These are phyloP conservation scores for Apostasia ramifera DNA, from an alignment of 106 monocot genomes.

Conservation along the genomic window DNA sequence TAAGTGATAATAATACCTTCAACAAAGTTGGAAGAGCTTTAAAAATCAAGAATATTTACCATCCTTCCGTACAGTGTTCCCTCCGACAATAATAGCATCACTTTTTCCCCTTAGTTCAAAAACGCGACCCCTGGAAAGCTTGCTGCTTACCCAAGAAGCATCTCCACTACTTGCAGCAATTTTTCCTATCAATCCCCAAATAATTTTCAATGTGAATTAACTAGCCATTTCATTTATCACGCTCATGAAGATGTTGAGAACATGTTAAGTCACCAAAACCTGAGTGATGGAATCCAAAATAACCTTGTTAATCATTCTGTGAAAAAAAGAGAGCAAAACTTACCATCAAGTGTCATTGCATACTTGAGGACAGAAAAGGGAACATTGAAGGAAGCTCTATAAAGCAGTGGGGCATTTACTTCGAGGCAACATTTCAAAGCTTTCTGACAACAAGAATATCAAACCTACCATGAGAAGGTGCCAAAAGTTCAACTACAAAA, in stretches of 20 bases:
- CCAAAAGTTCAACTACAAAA: not conserved
- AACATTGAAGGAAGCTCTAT: constrained; percentile 67
- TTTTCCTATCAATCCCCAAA: constrained; percentile 51
- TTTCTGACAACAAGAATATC: constrained; percentile 37
- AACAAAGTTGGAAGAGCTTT: not conserved
- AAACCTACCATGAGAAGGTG: not conserved
- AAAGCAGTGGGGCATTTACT: constrained; percentile 93
- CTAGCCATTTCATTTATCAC: not conserved
- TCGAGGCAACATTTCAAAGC: constrained; percentile 78
- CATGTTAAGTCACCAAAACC: not conserved
- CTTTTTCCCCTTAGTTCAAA: constrained; percentile 93
- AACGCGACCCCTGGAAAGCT: constrained; percentile 62
- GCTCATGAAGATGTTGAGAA: not conserved
- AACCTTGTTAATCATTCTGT: not conserved
- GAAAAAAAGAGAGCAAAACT: constrained; percentile 15
- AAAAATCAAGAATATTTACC: constrained; percentile 28
- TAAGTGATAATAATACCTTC: not conserved
- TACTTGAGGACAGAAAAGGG: constrained; percentile 97
- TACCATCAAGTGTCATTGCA: constrained; percentile 99
- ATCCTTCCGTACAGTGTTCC: constrained; percentile 95
- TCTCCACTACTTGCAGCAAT: constrained; percentile 97
- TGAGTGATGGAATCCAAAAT: not conserved
- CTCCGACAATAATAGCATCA: constrained; percentile 95
- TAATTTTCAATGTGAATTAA: not conserved
- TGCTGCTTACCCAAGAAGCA: constrained; percentile 98